These are phyloP conservation scores for Tulasnella sp. DNA, from an alignment of 768 basidiomycete genomes.

Conservation along the genomic window DNA sequence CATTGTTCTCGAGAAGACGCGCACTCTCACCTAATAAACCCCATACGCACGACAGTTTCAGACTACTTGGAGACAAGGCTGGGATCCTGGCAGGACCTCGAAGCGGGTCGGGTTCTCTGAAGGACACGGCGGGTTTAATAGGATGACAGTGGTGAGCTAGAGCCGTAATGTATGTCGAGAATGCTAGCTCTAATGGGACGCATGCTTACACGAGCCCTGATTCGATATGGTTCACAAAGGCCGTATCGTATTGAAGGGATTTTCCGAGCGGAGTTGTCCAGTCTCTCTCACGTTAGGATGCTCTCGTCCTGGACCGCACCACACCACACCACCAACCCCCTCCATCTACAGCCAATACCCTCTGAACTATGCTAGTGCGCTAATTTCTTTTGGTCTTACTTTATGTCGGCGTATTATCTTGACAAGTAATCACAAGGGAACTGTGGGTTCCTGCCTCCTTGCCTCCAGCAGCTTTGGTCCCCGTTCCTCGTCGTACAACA, in stretches of 20 bases:
- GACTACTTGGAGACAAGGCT: neutral
- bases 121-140: neutral
- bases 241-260: neutral
- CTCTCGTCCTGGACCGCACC: neutral
- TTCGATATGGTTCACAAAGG: neutral
- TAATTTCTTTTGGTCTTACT: neutral
- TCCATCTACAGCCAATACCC: neutral
- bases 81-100: neutral
- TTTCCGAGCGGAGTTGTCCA: neutral
- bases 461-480: neutral
- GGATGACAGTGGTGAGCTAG: neutral
- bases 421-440: neutral
- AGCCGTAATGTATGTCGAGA: neutral
- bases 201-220: neutral
- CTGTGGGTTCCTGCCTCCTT: neutral
- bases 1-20: neutral
- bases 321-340: neutral
- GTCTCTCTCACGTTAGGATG: neutral
- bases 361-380: neutral
- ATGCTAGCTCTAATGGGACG: neutral
- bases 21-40: neutral
- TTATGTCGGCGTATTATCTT: neutral
- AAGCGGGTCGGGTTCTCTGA: neutral
- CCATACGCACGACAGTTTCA: neutral
- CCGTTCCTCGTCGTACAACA: neutral